These are phyloP conservation scores for Rutstroemia sp. DNA, from an alignment of 2,329 filamentous ascomycete genomes.

Conservation along the genomic window DNA sequence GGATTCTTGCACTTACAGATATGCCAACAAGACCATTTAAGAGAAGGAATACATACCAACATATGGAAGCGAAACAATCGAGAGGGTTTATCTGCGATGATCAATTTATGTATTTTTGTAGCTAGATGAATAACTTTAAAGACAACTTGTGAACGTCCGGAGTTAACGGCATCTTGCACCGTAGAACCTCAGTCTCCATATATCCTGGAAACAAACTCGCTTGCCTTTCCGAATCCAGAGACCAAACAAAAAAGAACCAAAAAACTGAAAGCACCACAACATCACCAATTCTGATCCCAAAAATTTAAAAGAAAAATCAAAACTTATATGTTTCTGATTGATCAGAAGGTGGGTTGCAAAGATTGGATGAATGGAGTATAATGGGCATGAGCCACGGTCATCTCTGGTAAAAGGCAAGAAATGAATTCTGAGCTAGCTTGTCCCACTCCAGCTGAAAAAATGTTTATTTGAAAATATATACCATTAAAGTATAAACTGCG, in stretches of 20 bases:
- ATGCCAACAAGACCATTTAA: no score
- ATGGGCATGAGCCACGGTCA: constrained; percentile 38
- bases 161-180: background rate
- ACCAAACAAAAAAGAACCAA: background rate
- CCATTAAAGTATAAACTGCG: no score
- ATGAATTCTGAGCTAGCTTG: constrained; percentile 32
- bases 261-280: background rate
- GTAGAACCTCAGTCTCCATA: background rate
- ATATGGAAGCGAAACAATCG: no score
- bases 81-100: no score
- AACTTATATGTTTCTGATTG: constrained; percentile 19
- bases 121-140: no score
- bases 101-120: no score
- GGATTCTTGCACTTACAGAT: no score
- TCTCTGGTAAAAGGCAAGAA: constrained; percentile 35
- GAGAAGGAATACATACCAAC: no score
- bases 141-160: no score
- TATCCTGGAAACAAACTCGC: background rate
- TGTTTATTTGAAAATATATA: constrained; percentile 13
- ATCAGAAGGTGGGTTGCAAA: constrained; percentile 36
- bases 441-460: constrained; percentile 26
- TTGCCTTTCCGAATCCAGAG: background rate
- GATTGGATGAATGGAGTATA: constrained; percentile 45
- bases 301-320: constrained; percentile 4
- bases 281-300: background rate